These are phyloP conservation scores for Aspergillus cavernicola DNA, from an alignment of 495 filamentous ascomycete species.

Conservation along the genomic window DNA sequence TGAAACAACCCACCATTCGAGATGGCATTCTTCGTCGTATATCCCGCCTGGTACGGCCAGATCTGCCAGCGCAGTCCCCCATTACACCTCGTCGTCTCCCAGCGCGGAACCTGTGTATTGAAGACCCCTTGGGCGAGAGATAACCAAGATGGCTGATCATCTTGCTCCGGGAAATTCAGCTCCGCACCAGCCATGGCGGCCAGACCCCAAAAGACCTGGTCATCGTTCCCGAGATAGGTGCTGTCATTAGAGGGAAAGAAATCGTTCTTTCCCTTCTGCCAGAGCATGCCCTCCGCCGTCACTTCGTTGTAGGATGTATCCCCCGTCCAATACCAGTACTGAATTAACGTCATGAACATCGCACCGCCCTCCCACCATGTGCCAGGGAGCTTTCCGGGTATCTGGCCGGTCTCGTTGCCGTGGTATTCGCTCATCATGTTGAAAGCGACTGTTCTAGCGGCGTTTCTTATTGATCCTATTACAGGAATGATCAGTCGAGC, in stretches of 20 bases:
- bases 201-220: slow-evolving; percentile 80
- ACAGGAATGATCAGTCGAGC: not conserved
- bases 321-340: slow-evolving; percentile 76
- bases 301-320: slow-evolving; percentile 66
- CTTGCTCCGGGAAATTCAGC: slow-evolving; percentile 63
- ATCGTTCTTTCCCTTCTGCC: slow-evolving; percentile 63
- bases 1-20: slow-evolving; percentile 80
- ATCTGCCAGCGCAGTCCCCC: slow-evolving; percentile 88
- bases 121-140: slow-evolving; percentile 57
- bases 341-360: slow-evolving; percentile 69
- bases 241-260: slow-evolving; percentile 58
- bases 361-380: slow-evolving; percentile 77
- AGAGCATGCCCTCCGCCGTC: slow-evolving; percentile 59
- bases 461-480: slow-evolving; percentile 56
- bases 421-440: slow-evolving; percentile 65
- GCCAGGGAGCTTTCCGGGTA: slow-evolving; percentile 60
- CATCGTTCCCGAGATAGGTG: slow-evolving; percentile 60
- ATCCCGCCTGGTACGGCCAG: slow-evolving; percentile 74
- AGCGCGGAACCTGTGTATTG: slow-evolving; percentile 64
- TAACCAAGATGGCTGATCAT: slow-evolving; percentile 56
- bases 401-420: slow-evolving; percentile 55
- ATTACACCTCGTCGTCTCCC: slow-evolving; percentile 62
- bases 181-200: slow-evolving; percentile 71
- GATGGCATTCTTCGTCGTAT: slow-evolving; percentile 75
- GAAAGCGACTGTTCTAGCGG: slow-evolving; percentile 58